A percentile compares a stretch with the other conserved stretches of the same genome.
phyloP scores from a whole-genome alignment of 2,329 filamentous ascomycete species.

The Trichoderma afroharzianum region DNA sequence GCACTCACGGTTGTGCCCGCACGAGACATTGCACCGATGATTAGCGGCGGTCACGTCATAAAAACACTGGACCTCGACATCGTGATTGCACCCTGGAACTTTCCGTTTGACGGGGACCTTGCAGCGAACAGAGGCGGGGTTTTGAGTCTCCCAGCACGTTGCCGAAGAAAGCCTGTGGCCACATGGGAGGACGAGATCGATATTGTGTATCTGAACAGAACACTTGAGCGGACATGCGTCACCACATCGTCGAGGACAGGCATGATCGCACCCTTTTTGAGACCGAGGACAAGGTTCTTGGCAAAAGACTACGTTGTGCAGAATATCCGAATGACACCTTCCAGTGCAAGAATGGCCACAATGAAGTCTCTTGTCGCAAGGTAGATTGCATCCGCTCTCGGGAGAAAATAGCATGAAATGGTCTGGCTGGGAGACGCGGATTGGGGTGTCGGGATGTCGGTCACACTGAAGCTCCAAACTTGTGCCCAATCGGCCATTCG shows the following conservation, averaged over 20 bases:
- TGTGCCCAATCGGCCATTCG: conserved; percentile 44
- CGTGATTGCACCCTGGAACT: conserved; percentile 55
- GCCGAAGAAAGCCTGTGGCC: conserved; percentile 37
- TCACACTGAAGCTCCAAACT: conserved; percentile 55
- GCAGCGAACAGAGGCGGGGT: conserved; percentile 48
- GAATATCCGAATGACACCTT: conserved; percentile 44
- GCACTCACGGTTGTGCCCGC: conserved; percentile 47
- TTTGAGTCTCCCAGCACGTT: conserved; percentile 41
- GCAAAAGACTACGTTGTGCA: conserved; percentile 47
- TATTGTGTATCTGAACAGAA: conserved; percentile 28
- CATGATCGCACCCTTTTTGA: conserved; percentile 42
- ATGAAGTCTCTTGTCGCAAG: conserved; percentile 46
- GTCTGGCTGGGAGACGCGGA: conserved; percentile 50
- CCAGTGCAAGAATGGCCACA: conserved; percentile 48
- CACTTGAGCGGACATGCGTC: conserved; percentile 40
- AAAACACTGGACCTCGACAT: conserved; percentile 46
- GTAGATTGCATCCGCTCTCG: conserved; percentile 57
- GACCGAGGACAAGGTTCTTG: conserved; percentile 41
- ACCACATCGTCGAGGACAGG: conserved; percentile 42
- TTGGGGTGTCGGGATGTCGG: conserved; percentile 52
- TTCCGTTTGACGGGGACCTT: conserved; percentile 39
- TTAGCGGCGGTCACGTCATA: conserved; percentile 37
- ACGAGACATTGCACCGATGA: conserved; percentile 49
- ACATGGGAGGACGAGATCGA: conserved; percentile 37
- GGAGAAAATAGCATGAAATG: conserved; percentile 56